These are phyloP conservation scores for Gossypium australe DNA, from an alignment of 345 rosid species.

Conservation along the genomic window DNA sequence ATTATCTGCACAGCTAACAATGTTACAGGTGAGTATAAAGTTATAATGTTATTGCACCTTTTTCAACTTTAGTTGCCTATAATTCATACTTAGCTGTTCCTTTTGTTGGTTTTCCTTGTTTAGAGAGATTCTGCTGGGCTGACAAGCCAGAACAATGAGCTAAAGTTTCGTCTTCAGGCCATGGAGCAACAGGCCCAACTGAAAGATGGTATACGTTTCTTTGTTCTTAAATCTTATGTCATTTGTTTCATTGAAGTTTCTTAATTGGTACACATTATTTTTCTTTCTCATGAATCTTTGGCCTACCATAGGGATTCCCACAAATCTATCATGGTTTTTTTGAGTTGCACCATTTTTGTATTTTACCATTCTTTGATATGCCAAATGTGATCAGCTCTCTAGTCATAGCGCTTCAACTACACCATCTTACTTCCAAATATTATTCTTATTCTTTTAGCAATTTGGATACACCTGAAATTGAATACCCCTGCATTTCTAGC, in stretches of 20 bases:
- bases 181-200: conserved; percentile 60
- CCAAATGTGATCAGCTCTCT: background rate
- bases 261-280: background rate
- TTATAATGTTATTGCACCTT: background rate
- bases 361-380: background rate
- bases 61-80: background rate
- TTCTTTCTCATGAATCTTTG: background rate
- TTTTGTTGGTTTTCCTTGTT: conserved; percentile 7
- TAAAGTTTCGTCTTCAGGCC: conserved; percentile 59
- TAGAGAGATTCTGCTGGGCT: conserved; percentile 52
- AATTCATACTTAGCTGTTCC: background rate
- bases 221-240: background rate
- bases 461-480: background rate
- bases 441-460: background rate
- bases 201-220: conserved; percentile 38
- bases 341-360: background rate
- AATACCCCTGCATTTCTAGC: background rate
- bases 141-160: conserved; percentile 45
- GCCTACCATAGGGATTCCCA: background rate
- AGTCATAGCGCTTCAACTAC: background rate
- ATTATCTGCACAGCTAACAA: conserved; percentile 72
- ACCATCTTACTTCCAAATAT: background rate
- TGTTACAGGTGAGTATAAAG: conserved; percentile 49
- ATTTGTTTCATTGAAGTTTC: background rate
- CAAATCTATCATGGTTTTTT: background rate